Base-by-base conservation (phyloP, 257 asterid species). In the Salvia hispanica region DNA sequence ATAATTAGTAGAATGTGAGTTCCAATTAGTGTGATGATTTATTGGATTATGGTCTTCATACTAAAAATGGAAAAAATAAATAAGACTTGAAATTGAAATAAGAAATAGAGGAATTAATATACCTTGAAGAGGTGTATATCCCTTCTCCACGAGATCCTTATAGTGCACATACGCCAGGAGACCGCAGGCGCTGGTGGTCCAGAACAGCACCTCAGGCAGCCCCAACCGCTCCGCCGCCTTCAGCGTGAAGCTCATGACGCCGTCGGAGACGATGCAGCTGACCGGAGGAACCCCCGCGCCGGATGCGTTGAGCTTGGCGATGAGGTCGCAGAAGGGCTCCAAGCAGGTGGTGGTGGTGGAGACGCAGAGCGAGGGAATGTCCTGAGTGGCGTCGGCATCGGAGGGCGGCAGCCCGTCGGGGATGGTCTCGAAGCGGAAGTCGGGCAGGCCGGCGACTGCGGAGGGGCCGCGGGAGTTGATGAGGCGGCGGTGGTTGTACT, bases 341-440 rank as follows among this genome's bases (percentile, higher is more conserved):
- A 82, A 60, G 36, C 83, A 79, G 0, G 74, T 64, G 2, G 18
- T 67, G 10, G 79, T n/a, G 1, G 72, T 58, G 42, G 82, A 78
- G 21, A 70, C 55, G 34, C 73, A 75, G 0, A 83, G 65, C 13
- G 83, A 8, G 0, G 76, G 56, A 6, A 81, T 61, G 31, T 81
- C 88, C 54, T 87, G 95, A 2, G 90, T 85, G 9, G 67, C 73
- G 44, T 85, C 79, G 2, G 11, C 56, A 9, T 79, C 82, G 0
- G 85, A 67, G 0, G 77, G 79, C 4, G 88, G 82, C 3, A 88
- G 82, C 5, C 90, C 95, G 28, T 88, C 92, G 4, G 95, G 88
- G 2, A 85, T 82, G 0, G 88, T 44, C 18, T 75, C 74, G 34
- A 85, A 83, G 18, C 51, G 70, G 62, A 88, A 85, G 0, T 75